Evolutionary conservation across 345 rosid species (phyloP), one percentile per base, ranked within the genome.

Genomic region (Bruguiera sexangula): DNA sequence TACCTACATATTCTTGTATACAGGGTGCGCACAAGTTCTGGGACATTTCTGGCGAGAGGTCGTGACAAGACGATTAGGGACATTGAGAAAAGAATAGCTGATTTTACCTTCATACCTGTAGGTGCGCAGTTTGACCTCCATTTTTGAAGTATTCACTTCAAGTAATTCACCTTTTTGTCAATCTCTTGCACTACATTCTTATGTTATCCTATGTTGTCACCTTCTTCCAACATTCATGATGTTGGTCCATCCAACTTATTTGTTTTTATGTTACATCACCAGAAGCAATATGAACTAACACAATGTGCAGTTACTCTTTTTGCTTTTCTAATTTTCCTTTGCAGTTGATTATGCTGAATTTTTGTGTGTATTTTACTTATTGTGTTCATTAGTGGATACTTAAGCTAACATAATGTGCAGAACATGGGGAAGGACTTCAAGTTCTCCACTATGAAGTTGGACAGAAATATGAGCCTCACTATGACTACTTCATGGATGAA

Each of bases 371-470:
- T n/a, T 62, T 53, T 65, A 57, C 29, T 29, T 2, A 26, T 10
- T 51, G 48, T 61, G 57, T 54, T 67, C 6, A 74, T 62, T 32
- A 66, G 50, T 13, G 50, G 19, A 19, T 57, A 53, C 66, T 53
- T 48, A 54, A 59, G 53, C 34, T 37, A 76, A 61, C 37, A 57
- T 27, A 65, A 73, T 76, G 48, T 75, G 68, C 89, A 92, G 98
- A 92, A 68, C 83, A 95, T 36, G 98, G 99, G 32, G 99, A 92
- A 82, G 99, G 99, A 67, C 94, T 92, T 69, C 98, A 95, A 79
- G 71, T 95, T 55, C 96, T 95, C 64, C 99, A 95, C 65, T 92
- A 92, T 67, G 98, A 95, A 81, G 89, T 80, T 58, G 99, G 99
- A 67, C 98, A 92, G 61, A 90, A 90, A 78, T 92, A 90, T 64